Base-by-base conservation (phyloP, 1,139 yeast genomes). In the Diutina mesorugosa region DNA sequence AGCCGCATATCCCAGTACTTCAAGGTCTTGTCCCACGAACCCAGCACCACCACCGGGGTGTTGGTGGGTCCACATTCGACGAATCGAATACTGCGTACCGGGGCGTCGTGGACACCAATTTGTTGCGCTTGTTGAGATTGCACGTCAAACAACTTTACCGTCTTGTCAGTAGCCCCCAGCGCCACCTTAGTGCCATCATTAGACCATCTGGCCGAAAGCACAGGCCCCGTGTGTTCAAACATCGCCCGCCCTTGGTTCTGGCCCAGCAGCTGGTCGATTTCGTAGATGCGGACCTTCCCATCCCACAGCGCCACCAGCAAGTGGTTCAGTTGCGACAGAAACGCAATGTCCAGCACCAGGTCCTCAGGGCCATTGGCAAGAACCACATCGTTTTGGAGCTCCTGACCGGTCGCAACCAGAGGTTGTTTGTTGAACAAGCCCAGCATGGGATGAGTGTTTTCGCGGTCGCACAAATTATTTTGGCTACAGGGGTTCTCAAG, bases 21-120 rank as follows among this genome's bases (percentile, higher is more conserved):
- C 61, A 95, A 72, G 0, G 98, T 90, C 70, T 90, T 90, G 70
- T 95, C 99, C 98, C 98, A 93, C 6, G 97, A 89, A 14, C 96
- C 97, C 53, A 93, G 83, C 1, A 91, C 98, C 32, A 93, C 83
- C 60, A 89, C 89, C 52, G 87, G 96, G 0, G 90, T 80, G 65
- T 85, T 86, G 38, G 84, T 75, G 9, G 93, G 90, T 0, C 95
- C 95, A 67, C 93, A 87, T 60, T 85, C 86, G 10, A 90, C 96
- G 60, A 80, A 84, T 59, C 96, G 75, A 38, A 93, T 88, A 29
- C 81, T 69, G 59, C 79, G 80, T 14, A 95, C 95, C 0, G 97
- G 80, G 2, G 85, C 90, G 66, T 86, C 91, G 70, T 95, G 99
- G 5, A 77, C 79, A 4, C 97, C 99, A 54, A 95, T 80, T 64